These are phyloP conservation scores for Microstegium vimineum DNA, from an alignment of 176 grass and related monocot species.

Conservation along the genomic window DNA sequence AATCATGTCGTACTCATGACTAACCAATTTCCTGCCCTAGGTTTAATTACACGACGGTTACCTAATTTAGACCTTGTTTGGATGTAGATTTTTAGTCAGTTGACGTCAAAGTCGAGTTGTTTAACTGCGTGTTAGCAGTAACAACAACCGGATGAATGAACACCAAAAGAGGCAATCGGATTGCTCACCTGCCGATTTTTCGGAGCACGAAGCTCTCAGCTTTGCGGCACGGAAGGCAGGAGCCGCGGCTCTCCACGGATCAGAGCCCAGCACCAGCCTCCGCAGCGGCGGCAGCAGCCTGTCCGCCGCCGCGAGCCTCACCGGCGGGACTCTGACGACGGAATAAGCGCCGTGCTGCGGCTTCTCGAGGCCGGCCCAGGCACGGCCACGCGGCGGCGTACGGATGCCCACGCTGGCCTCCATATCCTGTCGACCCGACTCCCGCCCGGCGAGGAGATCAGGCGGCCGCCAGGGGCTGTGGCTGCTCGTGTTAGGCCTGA, in stretches of 20 bases:
- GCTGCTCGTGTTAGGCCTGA: not conserved
- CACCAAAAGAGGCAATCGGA: not conserved
- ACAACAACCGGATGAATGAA: not conserved
- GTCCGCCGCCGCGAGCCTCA: not conserved
- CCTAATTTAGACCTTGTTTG: too few species aligned
- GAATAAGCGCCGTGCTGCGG: not conserved
- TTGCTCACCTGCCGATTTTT: not conserved
- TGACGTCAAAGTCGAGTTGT: too few species aligned
- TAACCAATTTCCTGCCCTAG: not conserved
- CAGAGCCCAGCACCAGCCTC: not conserved
- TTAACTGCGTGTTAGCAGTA: too few species aligned
- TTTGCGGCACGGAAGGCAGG: not conserved
- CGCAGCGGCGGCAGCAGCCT: not conserved
- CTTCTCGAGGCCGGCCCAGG: conserved; percentile 8
- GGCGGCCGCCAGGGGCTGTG: not conserved
- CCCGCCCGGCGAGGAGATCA: not conserved
- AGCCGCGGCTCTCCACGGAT: not conserved
- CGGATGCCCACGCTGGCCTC: conserved; percentile 34
- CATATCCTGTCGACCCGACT: conserved; percentile 28
- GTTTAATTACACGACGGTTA: not conserved
- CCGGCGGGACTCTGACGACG: not conserved
- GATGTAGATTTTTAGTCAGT: too few species aligned
- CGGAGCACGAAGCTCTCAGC: not conserved
- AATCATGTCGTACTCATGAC: not conserved
- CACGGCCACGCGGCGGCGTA: not conserved